Conservation (phyloP, 2,329 filamentous ascomycete species). For the Colletotrichum sojae region DNA sequence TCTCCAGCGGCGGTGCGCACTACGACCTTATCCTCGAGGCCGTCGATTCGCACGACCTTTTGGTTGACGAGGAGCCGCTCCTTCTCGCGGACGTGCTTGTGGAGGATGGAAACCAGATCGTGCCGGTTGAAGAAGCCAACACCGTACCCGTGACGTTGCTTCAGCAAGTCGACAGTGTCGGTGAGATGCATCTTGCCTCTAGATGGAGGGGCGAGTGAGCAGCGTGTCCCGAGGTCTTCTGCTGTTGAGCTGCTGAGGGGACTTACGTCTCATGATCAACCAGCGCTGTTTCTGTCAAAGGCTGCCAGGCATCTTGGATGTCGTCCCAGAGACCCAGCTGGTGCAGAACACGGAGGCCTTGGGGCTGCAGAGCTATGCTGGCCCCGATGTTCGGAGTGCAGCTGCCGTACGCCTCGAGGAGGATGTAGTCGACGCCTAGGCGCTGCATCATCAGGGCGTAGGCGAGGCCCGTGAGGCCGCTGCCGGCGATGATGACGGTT, state of each 20-base stretch:
- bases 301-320: slow-evolving; percentile 31
- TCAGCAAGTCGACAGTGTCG: not conserved
- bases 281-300: not conserved
- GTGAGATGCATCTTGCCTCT: slow-evolving; percentile 4
- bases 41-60: slow-evolving; percentile 30
- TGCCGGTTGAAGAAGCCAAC: slow-evolving; percentile 53
- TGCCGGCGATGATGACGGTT: slow-evolving; percentile 62
- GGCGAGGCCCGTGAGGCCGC: slow-evolving; percentile 58
- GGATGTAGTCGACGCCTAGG: slow-evolving; percentile 61
- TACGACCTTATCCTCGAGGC: slow-evolving; percentile 36
- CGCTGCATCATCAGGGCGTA: slow-evolving; percentile 55
- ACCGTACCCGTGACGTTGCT: slow-evolving; percentile 45
- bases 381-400: slow-evolving; percentile 63
- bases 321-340: slow-evolving; percentile 56
- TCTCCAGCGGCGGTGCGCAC: slow-evolving; percentile 50
- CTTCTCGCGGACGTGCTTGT: slow-evolving; percentile 50
- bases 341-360: slow-evolving; percentile 61
- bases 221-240: not conserved
- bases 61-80: slow-evolving; percentile 33
- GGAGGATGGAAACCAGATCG: slow-evolving; percentile 50
- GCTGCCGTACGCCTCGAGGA: slow-evolving; percentile 59
- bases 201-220: not conserved
- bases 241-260: too few relatives aligned
- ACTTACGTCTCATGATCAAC: slow-evolving; percentile 1
- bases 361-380: slow-evolving; percentile 59